Conservation (phyloP, 352 stramenopile genomes). For the Phytophthora tentaculata region DNA sequence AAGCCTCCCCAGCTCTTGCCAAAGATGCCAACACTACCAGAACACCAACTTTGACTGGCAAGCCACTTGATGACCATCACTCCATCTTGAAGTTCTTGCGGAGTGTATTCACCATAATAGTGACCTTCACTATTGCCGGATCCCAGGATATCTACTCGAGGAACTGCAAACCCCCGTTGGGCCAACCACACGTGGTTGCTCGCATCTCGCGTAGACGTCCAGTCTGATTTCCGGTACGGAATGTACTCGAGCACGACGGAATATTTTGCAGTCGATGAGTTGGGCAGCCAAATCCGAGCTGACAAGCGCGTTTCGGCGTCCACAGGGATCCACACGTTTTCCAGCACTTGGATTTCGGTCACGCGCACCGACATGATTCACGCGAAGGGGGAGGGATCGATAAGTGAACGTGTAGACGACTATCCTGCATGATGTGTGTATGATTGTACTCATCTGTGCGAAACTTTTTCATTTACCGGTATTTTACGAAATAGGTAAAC, state of each 20-base stretch:
- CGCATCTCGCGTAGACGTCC: conserved; percentile 48
- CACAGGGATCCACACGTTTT: conserved; percentile 56
- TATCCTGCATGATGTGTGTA: conserved; percentile 3
- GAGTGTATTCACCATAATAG: conserved; percentile 52
- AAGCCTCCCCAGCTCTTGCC: conserved; percentile 66
- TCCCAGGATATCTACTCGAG: conserved; percentile 55
- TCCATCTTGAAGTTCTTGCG: conserved; percentile 51
- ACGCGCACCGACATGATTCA: conserved; percentile 4
- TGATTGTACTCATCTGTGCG: background rate
- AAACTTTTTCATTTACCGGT: too few relatives aligned
- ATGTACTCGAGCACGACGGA: conserved; percentile 63
- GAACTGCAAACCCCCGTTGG: conserved; percentile 50
- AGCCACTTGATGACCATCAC: conserved; percentile 57
- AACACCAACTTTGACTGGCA: conserved; percentile 49
- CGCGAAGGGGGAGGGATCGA: conserved; percentile 4
- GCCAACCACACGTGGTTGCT: conserved; percentile 59
- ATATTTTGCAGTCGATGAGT: conserved; percentile 21
- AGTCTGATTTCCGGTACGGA: conserved; percentile 59
- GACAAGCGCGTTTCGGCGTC: conserved; percentile 33
- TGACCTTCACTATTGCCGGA: conserved; percentile 55
- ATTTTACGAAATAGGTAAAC: too few relatives aligned
- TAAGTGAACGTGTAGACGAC: conserved; percentile 5
- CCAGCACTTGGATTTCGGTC: conserved; percentile 28
- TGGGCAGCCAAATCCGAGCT: conserved; percentile 45
- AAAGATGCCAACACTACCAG: conserved; percentile 48